Conservation (phyloP, 371 early-diverging fungal species). For the Mortierella sp. region DNA sequence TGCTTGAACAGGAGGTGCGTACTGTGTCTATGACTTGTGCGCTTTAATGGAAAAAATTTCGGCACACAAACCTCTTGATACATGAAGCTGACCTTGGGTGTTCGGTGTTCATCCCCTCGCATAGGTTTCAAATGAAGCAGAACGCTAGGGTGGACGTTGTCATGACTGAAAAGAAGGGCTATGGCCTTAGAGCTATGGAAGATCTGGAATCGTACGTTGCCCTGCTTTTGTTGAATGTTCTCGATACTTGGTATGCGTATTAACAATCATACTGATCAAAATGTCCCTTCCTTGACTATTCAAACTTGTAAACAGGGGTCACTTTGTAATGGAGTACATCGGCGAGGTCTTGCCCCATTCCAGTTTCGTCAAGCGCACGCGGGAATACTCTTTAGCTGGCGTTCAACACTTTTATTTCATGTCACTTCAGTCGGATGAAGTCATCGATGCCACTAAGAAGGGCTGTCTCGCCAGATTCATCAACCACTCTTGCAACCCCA, state of each 20-base stretch:
- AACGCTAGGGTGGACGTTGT: constrained; percentile 90
- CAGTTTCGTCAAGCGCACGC: constrained; percentile 84
- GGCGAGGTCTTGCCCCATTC: constrained; percentile 91
- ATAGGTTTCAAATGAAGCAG: constrained; percentile 83
- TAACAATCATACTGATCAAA: no score
- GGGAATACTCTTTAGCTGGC: constrained; percentile 83
- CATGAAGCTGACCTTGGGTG: neutral
- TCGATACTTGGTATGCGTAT: no score
- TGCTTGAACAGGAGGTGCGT: constrained; percentile 87
- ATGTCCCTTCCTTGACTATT: neutral
- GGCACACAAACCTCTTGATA: no score
- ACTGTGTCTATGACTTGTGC: neutral
- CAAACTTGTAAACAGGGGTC: constrained; percentile 37
- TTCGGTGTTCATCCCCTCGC: neutral
- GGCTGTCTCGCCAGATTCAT: constrained; percentile 94
- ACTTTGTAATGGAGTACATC: constrained; percentile 95
- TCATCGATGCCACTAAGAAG: constrained; percentile 92
- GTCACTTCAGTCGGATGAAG: constrained; percentile 90
- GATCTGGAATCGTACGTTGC: constrained; percentile 68
- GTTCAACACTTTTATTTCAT: constrained; percentile 96
- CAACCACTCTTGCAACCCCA: constrained; percentile 94
- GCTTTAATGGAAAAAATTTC: no score
- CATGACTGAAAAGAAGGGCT: constrained; percentile 90
- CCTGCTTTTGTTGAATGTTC: neutral
- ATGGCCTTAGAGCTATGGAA: constrained; percentile 83